Percentiles rank a stretch among this genome's conserved stretches.
Evolutionary conservation across 345 rosid genomes (phyloP).

Genomic region (Ceriops decandra): DNA sequence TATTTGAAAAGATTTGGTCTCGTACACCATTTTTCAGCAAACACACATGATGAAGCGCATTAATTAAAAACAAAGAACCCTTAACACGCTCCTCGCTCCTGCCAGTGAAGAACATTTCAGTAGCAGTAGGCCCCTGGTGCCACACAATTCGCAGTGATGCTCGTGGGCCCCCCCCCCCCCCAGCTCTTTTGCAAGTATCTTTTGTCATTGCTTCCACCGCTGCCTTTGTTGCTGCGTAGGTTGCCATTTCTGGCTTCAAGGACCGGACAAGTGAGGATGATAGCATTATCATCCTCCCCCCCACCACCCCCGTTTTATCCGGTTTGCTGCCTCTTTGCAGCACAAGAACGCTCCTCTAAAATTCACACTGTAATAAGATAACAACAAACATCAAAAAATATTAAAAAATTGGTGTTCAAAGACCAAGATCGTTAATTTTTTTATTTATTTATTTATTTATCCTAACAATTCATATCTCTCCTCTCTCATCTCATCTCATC

Average conservation of each 20-base stretch:
- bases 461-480: no score
- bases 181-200: slow-evolving; percentile 35
- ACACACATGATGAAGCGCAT: no score
- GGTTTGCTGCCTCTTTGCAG: slow-evolving; percentile 33
- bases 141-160: slow-evolving; percentile 37
- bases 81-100: slow-evolving; percentile 21
- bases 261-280: slow-evolving; percentile 24
- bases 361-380: slow-evolving; percentile 12
- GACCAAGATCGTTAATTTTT: no score
- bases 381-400: no score
- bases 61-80: background rate
- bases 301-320: slow-evolving; percentile 26
- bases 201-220: slow-evolving; percentile 37
- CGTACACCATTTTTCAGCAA: no score
- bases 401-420: no score
- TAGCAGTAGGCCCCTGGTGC: slow-evolving; percentile 42
- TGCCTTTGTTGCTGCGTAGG: slow-evolving; percentile 36
- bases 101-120: slow-evolving; percentile 32
- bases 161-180: slow-evolving; percentile 31
- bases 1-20: no score
- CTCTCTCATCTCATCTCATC: no score
- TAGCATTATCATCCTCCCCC: slow-evolving; percentile 33
- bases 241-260: slow-evolving; percentile 22
- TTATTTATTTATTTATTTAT: no score
- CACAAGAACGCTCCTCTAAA: slow-evolving; percentile 34